phyloP scores from a whole-genome alignment of 148 eudicot species.

The Cornus florida region DNA sequence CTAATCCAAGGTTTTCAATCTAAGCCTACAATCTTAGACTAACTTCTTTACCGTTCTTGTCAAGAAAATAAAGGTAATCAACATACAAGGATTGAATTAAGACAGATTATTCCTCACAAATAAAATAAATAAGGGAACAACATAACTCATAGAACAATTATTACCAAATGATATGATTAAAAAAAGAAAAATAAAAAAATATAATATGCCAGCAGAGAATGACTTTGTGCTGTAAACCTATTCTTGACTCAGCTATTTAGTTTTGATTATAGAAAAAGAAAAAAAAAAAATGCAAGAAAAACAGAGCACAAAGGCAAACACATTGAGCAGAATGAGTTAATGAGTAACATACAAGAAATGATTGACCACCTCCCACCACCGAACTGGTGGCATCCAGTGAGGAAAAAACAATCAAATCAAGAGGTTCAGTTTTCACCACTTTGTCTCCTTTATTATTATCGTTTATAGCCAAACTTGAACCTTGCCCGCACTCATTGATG shows the following conservation, averaged over 20 bases:
- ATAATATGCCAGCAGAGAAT: background rate
- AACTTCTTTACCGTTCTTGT: no score
- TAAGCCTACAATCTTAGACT: background rate
- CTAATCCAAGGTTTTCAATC: background rate
- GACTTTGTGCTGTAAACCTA: background rate
- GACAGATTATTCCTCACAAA: no score
- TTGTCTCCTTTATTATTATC: constrained; percentile 9
- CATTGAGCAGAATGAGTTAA: constrained; percentile 1
- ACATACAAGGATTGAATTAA: no score
- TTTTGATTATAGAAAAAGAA: no score
- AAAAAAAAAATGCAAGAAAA: no score
- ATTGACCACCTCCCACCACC: constrained; percentile 23
- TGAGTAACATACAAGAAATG: constrained; percentile 45
- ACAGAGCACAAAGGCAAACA: background rate
- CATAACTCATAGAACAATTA: background rate
- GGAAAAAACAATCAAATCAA: constrained; percentile 16
- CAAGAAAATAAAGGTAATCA: no score
- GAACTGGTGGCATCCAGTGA: constrained; percentile 11
- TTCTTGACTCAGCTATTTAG: background rate
- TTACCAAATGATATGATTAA: background rate
- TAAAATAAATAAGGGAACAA: background rate
- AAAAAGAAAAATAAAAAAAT: no score
- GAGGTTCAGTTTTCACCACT: constrained; percentile 47
- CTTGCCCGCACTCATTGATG: background rate
- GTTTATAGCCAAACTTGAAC: constrained; percentile 4